Conservation (phyloP, 202 grass and related monocot species). For the Eragrostis tef region DNA sequence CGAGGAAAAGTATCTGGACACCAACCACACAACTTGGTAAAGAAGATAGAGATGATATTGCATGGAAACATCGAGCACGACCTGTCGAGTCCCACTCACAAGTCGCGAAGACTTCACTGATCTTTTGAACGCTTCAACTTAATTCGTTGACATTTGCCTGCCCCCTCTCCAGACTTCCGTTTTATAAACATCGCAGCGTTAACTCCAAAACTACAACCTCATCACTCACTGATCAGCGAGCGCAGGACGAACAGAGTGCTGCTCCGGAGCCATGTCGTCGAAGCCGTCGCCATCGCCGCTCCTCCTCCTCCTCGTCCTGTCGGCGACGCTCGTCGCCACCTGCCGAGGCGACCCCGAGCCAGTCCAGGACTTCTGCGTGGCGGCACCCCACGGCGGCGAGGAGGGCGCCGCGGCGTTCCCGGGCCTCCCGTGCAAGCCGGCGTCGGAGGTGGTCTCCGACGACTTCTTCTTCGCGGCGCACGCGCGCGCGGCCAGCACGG, state of each 20-base stretch:
- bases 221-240: no score
- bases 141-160: slow-evolving; percentile 37
- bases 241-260: background rate
- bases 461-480: slow-evolving; percentile 80
- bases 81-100: background rate
- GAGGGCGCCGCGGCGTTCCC: slow-evolving; percentile 3
- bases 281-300: background rate
- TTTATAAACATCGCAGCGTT: slow-evolving; percentile 20
- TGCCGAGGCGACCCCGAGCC: slow-evolving; percentile 60
- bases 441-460: slow-evolving; percentile 54
- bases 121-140: slow-evolving; percentile 36
- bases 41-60: background rate
- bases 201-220: background rate
- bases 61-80: slow-evolving; percentile 32
- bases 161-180: background rate
- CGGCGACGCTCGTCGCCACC: slow-evolving; percentile 2
- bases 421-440: slow-evolving; percentile 65
- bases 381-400: background rate
- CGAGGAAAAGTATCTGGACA: background rate
- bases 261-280: background rate
- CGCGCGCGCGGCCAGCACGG: slow-evolving; percentile 42
- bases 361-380: slow-evolving; percentile 89
- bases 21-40: slow-evolving; percentile 41
- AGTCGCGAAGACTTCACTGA: background rate
- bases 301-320: slow-evolving; percentile 28